A percentile compares a stretch with the other conserved stretches of the same genome.
Evolutionary conservation across 495 filamentous ascomycete genomes (phyloP).

Genomic region (Aspergillus egyptiacus): DNA sequence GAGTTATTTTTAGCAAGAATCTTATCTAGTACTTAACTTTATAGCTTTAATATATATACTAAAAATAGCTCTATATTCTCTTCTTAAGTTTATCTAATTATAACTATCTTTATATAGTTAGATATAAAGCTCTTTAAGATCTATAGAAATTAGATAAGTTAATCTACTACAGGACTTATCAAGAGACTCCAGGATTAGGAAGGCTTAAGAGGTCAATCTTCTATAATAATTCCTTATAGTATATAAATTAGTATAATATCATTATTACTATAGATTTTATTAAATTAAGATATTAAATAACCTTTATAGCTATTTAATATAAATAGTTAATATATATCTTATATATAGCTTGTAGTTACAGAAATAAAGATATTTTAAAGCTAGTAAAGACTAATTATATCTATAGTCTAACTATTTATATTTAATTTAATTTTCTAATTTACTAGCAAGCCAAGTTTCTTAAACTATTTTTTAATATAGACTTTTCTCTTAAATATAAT

Average conservation of each 20-base stretch:
- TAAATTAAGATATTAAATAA: conserved; percentile 10
- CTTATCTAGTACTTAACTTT: too few relatives aligned
- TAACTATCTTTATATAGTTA: too few relatives aligned
- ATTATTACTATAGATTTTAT: conserved; percentile 15
- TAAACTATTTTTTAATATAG: not conserved
- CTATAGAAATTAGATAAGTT: too few relatives aligned
- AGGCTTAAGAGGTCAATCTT: too few relatives aligned
- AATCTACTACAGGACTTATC: too few relatives aligned
- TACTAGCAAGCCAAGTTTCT: not conserved
- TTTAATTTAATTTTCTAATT: not conserved
- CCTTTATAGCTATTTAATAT: conserved; percentile 9
- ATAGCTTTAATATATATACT: too few relatives aligned
- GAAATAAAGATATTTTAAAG: conserved; percentile 17
- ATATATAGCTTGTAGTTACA: not conserved
- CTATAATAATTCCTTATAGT: too few relatives aligned
- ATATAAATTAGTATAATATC: conserved; percentile 22
- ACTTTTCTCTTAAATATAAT: not conserved
- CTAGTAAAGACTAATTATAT: conserved; percentile 10
- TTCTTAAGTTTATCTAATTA: too few relatives aligned
- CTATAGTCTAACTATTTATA: not conserved
- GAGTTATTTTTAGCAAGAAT: too few relatives aligned
- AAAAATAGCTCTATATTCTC: too few relatives aligned
- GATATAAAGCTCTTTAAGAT: too few relatives aligned
- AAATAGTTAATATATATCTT: not conserved
- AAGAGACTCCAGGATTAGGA: too few relatives aligned